Evolutionary conservation across 805 yeast genomes (phyloP), one percentile per base, ranked within the genome.

Genomic region (Lachancea quebecensis): DNA sequence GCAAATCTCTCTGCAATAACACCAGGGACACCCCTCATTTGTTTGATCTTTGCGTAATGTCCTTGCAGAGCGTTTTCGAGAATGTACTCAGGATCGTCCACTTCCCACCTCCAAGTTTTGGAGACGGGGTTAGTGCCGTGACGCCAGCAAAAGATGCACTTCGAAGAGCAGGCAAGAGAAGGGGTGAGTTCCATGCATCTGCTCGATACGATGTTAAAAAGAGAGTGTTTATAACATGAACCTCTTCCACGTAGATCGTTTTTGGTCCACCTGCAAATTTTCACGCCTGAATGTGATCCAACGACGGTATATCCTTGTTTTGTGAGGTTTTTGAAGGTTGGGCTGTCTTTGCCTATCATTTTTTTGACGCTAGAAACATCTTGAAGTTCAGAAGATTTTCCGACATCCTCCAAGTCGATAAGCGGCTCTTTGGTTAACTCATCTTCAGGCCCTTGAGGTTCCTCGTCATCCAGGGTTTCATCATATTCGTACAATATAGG

Each of bases 121-220:
- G 96, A 96, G 1, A 90, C 96, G 0, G 97, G 97, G 59, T 89
- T 90, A 2, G 96, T 89, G 40, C 97, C 97, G 65, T 89, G 97
- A 62, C 97, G 77, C 97, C 97, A 89, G 68, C 97, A 89, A 60
- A 89, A 89, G 4, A 90, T 96, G 74, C 97, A 89, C 63, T 89
- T 89, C 61, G 89, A 89, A 4, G 96, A 87, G 65, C 97, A 89
- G 7, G 96, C 91, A 48, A 89, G 71, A 1, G 95, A 83, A 1
- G 97, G 97, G 0, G 97, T 89, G 2, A 96, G 79, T 62, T 89
- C 97, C 97, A 89, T 89, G 67, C 97, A 89, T 46, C 91, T 69
- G 67, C 91, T 96, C 2, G 95, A 84, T 49, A 75, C 79, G 55
- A 89, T 89, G 18, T 96, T 96, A 62, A 90, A 89, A 56, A 89